phyloP scores from a whole-genome alignment of 768 basidiomycete species.

The Holtermanniella nyarrowii region DNA sequence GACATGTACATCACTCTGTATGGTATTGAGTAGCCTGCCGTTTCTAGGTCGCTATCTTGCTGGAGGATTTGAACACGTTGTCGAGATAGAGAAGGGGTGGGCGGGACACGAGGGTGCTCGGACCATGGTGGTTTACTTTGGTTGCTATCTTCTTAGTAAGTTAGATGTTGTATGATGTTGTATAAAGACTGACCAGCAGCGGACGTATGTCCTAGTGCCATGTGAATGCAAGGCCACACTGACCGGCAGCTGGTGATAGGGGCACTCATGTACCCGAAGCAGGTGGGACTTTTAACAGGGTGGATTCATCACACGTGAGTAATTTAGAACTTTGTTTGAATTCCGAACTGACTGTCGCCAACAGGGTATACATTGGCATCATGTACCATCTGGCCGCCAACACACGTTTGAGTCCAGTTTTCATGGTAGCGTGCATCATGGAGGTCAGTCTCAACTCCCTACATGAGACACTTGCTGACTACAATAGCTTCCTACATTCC shows the following conservation, averaged over 20 bases:
- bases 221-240: not conserved
- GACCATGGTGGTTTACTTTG: conserved; percentile 43
- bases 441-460: conserved; percentile 37
- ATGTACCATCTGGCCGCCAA: conserved; percentile 42
- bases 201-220: conserved; percentile 17
- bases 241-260: conserved; percentile 46
- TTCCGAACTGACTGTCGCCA: not conserved
- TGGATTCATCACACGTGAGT: conserved; percentile 48
- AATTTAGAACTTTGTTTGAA: not conserved
- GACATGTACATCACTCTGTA: conserved; percentile 42
- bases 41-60: conserved; percentile 38
- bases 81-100: conserved; percentile 21
- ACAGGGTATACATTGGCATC: conserved; percentile 43
- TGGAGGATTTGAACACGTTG: conserved; percentile 31
- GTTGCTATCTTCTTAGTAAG: conserved; percentile 47
- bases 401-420: conserved; percentile 44
- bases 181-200: conserved; percentile 7
- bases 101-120: conserved; percentile 28
- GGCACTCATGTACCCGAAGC: conserved; percentile 45
- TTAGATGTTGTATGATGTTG: too few relatives aligned
- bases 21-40: conserved; percentile 45
- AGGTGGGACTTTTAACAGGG: conserved; percentile 49
- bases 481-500: conserved; percentile 47
- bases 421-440: conserved; percentile 47
- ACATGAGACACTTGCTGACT: conserved; percentile 1